Evolutionary conservation across 2,329 filamentous ascomycete genomes (phyloP), one percentile per base, ranked within the genome.

Genomic region (Escovopsis sp.): DNA sequence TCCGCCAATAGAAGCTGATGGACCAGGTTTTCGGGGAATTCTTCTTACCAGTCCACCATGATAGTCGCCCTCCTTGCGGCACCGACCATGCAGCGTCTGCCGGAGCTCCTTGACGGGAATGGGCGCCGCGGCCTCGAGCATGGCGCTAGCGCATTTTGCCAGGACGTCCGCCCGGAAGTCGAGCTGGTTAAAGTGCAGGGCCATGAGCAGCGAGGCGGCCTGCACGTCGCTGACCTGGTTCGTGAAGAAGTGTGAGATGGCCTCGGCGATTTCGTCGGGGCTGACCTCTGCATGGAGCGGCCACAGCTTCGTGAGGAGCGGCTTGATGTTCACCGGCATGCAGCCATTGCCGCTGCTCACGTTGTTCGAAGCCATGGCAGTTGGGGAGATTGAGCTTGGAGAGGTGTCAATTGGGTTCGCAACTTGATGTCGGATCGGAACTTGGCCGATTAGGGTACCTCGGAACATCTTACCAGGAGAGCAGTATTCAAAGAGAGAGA

Each of bases 161-260:
- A 98, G 73, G 28, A 98, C 83, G 50, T 90, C 82, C 18, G 87
- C 74, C 43, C 79, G 73, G 44, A 80, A 73, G 56, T 96, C 90
- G 55, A 85, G 73, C 39, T 78, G 76, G 2, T 86, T 94, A 46
- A 93, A 94, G 61, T 94, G 88, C 31, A 98, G 67, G 36, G 86
- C 82, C 51, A 90, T 94, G 35, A 96, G 67, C 37, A 98, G 67
- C 27, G 87, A 81, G 36, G 83, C 82, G 1, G 82, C 81, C 56
- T 96, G 90, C 8, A 87, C 81, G 27, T 83, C 78, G n/a, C 83
- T 88, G 14, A 96, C 67, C 45, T 76, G 75, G 60, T 94, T 79
- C 39, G 86, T 87, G 58, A 96, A 96, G 53, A 94, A 92, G 51
- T 88, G 69, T 4, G 84, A 79, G 47, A 96, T 79, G 36, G 88